Evolutionary conservation across 164 flowering plant species (phyloP).

Genomic region (Chimonanthus salicifolius): DNA sequence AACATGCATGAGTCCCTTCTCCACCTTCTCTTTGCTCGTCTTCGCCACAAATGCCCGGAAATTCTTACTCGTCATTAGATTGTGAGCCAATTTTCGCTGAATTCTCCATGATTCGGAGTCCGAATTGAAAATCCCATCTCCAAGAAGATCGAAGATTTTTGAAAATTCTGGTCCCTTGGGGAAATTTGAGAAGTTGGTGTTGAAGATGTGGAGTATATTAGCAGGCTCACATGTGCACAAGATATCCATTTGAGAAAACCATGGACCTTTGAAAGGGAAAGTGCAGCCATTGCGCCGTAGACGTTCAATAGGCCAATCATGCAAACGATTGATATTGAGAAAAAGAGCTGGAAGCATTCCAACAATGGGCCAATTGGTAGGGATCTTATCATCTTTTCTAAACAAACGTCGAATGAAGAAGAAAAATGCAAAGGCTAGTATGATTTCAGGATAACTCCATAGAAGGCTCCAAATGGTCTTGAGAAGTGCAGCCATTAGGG

Average conservation of each 20-base stretch:
- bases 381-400: neutral
- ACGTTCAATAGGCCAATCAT: constrained; percentile 4
- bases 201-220: constrained; percentile 27
- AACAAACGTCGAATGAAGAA: neutral
- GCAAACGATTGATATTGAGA: constrained; percentile 9
- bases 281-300: constrained; percentile 13
- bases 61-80: neutral
- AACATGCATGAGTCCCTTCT: constrained; percentile 11
- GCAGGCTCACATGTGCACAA: constrained; percentile 25
- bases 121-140: constrained; percentile 39
- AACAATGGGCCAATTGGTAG: constrained; percentile 13
- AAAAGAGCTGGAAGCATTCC: constrained; percentile 19
- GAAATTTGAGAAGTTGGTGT: constrained; percentile 30
- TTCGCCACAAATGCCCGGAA: constrained; percentile 2
- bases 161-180: constrained; percentile 33
- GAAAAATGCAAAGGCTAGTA: constrained; percentile 2
- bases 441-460: neutral
- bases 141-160: constrained; percentile 33
- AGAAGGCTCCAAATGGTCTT: neutral
- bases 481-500: neutral
- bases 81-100: constrained; percentile 13
- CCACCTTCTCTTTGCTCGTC: constrained; percentile 3
- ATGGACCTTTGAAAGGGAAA: constrained; percentile 19
- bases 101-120: constrained; percentile 20
- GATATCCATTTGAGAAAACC: constrained; percentile 18